A percentile compares a stretch with the other conserved stretches of the same genome.
These are phyloP conservation scores for Phytophthora vignae DNA, from an alignment of 352 stramenopile genomes.

Conservation along the genomic window DNA sequence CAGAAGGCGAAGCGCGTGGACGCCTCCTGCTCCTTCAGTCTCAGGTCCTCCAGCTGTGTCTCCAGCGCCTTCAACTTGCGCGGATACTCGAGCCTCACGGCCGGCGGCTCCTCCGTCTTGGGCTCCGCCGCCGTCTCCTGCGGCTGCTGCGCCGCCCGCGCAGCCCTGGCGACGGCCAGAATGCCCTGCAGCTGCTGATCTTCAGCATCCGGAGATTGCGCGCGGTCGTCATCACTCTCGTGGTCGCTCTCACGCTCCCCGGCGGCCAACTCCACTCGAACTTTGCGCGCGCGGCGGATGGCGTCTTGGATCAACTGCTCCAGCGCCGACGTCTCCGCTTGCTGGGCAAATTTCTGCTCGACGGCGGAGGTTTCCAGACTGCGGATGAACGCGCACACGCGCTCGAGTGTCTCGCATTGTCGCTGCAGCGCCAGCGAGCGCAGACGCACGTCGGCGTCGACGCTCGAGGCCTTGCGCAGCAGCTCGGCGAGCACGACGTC, in stretches of 20 bases:
- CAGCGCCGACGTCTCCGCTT: conserved; percentile 32
- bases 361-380: conserved; percentile 20
- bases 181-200: conserved; percentile 28
- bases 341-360: conserved; percentile 17
- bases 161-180: conserved; percentile 44
- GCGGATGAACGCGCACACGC: conserved; percentile 23
- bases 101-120: conserved; percentile 3
- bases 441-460: conserved; percentile 51
- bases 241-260: conserved; percentile 3
- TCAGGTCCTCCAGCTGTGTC: conserved; percentile 44
- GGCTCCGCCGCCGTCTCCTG: conserved; percentile 1
- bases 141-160: conserved; percentile 9
- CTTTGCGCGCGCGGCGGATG: conserved; percentile 52
- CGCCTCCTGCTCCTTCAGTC: conserved; percentile 36
- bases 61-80: conserved; percentile 56
- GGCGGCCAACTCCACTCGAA: conserved; percentile 26
- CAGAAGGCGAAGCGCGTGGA: conserved; percentile 59
- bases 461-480: conserved; percentile 22
- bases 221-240: conserved; percentile 1
- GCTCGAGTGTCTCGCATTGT: conserved; percentile 53
- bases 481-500: conserved; percentile 21
- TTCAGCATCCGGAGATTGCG: not conserved
- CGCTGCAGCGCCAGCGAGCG: conserved; percentile 36
- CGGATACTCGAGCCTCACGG: conserved; percentile 54
- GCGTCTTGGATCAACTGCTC: conserved; percentile 55